These are phyloP conservation scores for Lasiodiplodia theobromae DNA, from an alignment of 2,329 filamentous ascomycete species.

Conservation along the genomic window DNA sequence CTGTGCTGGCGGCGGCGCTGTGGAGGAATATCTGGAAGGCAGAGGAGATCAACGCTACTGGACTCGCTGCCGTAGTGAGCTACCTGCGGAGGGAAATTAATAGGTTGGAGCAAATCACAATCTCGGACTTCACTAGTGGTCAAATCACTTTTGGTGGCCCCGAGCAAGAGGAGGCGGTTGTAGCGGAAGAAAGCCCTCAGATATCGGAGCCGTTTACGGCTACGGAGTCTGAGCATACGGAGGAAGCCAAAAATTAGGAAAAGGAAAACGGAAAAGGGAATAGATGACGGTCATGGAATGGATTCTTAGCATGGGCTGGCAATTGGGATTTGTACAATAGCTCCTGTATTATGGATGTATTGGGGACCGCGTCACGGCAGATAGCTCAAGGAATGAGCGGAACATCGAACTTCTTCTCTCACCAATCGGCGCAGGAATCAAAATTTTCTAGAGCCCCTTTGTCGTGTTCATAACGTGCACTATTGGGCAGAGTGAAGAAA, in stretches of 20 bases:
- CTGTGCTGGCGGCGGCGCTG: constrained; percentile 78
- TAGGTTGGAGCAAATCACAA: constrained; percentile 60
- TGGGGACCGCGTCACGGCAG: background rate
- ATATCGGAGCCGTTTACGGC: constrained; percentile 10
- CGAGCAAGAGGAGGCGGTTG: background rate
- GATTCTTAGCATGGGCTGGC: background rate
- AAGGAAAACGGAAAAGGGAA: background rate
- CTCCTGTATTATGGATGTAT: background rate
- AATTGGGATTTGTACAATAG: background rate
- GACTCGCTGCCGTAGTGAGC: constrained; percentile 67
- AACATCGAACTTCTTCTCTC: background rate
- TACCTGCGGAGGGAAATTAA: constrained; percentile 67
- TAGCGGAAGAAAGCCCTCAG: constrained; percentile 15
- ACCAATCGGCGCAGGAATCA: background rate
- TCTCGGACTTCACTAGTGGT: constrained; percentile 59
- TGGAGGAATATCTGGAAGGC: constrained; percentile 95
- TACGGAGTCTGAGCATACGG: background rate
- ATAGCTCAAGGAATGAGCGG: background rate
- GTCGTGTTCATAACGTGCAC: background rate
- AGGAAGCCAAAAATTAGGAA: background rate
- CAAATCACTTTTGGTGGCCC: constrained; percentile 27
- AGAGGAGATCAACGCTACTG: constrained; percentile 65
- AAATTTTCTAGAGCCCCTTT: background rate
- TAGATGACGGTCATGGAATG: background rate
- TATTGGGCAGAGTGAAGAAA: background rate